Base-by-base conservation (phyloP, 495 filamentous ascomycete genomes). In the Annulohypoxylon moriforme region DNA sequence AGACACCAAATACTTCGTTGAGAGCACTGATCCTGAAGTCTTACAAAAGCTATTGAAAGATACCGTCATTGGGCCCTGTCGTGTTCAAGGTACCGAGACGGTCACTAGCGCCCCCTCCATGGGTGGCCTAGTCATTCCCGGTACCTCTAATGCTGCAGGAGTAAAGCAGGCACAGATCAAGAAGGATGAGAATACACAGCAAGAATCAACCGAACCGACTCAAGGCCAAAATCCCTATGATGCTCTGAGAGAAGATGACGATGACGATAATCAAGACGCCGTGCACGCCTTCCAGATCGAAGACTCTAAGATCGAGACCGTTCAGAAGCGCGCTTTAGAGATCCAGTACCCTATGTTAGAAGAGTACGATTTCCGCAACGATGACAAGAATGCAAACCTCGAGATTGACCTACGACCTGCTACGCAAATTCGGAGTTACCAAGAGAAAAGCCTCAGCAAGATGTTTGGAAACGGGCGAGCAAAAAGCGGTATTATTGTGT, bases 381-480 rank as follows among this genome's bases (percentile, higher is more conserved):
- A 99, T 77, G 87, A 91, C 33, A 84, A 89, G 63, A 99, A 98
- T 75, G 87, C 94, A 0, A 96, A 92, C 49, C 83, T 98, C 1
- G 93, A 98, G 57, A 98, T 99, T 70, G 94, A 98, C 78, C 83
- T 97, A 49, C 90, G 89, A 75, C 93, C 94, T 1, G 89, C 88
- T 74, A 93, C 93, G 0, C 89, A 92, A 74, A 97, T 97, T 74
- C 90, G 94, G 76, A 90, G 88, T 70, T 98, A 98, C 74, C 96
- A 99, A 80, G 96, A 99, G 81, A 95, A 97, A 81, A 95, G 93
- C 71, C 85, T 99, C 29, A 94, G 92, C 81, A 98, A 99, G 79
- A 98, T 99, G 96, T 99, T 99, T 75, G 94, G 96, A 74, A 99
- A 99, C 76, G 94, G 94, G 61, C 89, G 96, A 77, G 94, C 96